Evolutionary conservation across 164 flowering plant species (phyloP), one percentile per base, ranked within the genome.

Genomic region (Magnolia changhungtana): DNA sequence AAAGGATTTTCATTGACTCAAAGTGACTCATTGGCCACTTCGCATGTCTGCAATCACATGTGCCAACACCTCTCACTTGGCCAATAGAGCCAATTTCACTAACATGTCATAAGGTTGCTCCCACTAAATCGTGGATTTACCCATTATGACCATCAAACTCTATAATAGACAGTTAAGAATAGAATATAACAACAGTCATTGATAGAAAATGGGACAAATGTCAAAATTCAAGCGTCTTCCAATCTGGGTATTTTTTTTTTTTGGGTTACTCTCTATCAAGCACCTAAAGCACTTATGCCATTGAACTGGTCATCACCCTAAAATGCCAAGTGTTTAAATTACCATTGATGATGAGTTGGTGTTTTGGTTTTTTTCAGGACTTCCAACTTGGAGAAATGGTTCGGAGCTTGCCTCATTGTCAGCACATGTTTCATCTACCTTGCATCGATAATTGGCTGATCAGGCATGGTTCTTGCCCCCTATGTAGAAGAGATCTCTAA

Each of bases 391-490:
- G 92, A 21, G 98, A 95, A 72, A 89, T 89, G 0, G 98, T 87
- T 11, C 83, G 98, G 76, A 83, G 91, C 65, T 84, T 95, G 81
- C 96, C 97, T 51, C 90, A 87, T 2, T 95, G 98, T 77, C 87
- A 88, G 77, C 98, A 95, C 82, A 85, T 91, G 90, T 95, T 95
- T 80, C 98, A 95, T 82, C 84, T 87, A 24, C 90, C 89, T 50
- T 95, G 98, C 84, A 95, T 95, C 59, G 98, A 95, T 79, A 88
- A 86, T 66, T 95, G 98, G 98, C 92, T 95, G 45, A 74, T 90
- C 20, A 82, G 89, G 79, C 97, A 91, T 73, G 97, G 89, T 51
- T 93, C 97, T 20, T 93, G 98, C 82, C 98, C 98, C 24, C 75
- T 95, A 49, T 95, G 98, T 84, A 86, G 98, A 85, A 85, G 92